Percentiles rank a stretch among this genome's conserved stretches.
Conservation (phyloP, 306 rosid genomes). For the Prunus salicina region DNA sequence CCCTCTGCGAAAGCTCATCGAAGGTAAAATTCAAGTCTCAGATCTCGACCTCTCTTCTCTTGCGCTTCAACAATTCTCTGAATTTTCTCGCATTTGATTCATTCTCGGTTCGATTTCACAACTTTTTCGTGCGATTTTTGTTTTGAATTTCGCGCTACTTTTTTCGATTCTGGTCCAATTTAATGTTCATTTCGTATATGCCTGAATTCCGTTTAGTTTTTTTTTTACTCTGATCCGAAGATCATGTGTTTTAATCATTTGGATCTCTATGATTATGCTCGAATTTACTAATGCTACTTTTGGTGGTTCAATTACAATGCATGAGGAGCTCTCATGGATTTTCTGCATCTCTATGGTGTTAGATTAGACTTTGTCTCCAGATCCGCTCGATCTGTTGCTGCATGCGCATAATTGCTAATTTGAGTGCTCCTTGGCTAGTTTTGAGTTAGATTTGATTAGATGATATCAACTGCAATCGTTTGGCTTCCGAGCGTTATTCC, state of each 20-base stretch:
- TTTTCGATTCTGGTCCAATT: background rate
- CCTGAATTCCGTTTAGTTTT: background rate
- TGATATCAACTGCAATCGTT: background rate
- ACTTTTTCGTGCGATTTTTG: background rate
- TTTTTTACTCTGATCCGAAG: conserved; percentile 24
- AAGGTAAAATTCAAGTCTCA: conserved; percentile 46
- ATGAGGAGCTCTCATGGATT: conserved; percentile 11
- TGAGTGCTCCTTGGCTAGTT: background rate
- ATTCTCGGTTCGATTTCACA: conserved; percentile 10
- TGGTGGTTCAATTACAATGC: conserved; percentile 12
- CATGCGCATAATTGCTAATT: background rate
- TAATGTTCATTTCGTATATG: background rate
- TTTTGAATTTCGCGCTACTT: background rate
- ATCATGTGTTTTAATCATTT: conserved; percentile 13
- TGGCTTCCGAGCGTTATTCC: background rate
- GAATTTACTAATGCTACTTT: conserved; percentile 1
- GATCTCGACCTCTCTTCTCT: conserved; percentile 20
- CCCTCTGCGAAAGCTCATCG: conserved; percentile 38
- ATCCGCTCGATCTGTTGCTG: conserved; percentile 37
- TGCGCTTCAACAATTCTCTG: background rate
- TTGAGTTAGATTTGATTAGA: background rate
- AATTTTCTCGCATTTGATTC: conserved; percentile 6
- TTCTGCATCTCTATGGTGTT: conserved; percentile 16
- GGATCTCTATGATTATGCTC: conserved; percentile 36
- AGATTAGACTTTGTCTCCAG: conserved; percentile 13